Percentiles rank a stretch among this genome's conserved stretches.
Evolutionary conservation across 2,329 filamentous ascomycete species (phyloP).

Genomic region (Remersonia thermophila): DNA sequence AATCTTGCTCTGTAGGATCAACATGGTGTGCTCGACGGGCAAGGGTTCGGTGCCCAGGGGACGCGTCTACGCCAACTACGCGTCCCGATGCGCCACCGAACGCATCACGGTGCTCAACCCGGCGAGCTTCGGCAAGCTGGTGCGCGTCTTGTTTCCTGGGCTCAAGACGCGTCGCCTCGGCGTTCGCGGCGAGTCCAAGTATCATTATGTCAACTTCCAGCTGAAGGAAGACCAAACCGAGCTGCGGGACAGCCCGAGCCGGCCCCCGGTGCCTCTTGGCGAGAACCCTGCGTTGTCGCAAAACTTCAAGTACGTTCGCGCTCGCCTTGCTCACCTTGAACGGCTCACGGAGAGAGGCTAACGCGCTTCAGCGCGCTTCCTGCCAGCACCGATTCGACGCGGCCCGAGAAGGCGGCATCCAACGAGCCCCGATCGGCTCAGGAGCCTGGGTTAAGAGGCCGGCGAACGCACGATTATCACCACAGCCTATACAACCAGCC

Average conservation of each 20-base stretch:
- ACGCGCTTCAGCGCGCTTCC: constrained; percentile 24
- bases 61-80: constrained; percentile 90
- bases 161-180: constrained; percentile 86
- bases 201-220: constrained; percentile 73
- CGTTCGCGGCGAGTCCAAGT: constrained; percentile 93
- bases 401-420: constrained; percentile 25
- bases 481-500: constrained; percentile 50
- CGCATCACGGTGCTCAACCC: constrained; percentile 92
- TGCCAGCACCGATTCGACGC: constrained; percentile 6
- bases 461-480: constrained; percentile 22
- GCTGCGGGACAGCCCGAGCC: constrained; percentile 31
- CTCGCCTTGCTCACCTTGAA: neutral
- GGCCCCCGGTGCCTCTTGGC: constrained; percentile 36
- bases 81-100: constrained; percentile 81
- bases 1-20: constrained; percentile 44
- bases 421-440: constrained; percentile 26
- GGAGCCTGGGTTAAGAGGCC: constrained; percentile 18
- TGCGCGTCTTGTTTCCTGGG: constrained; percentile 89
- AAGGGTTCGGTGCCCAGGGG: constrained; percentile 84
- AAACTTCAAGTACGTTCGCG: constrained; percentile 35
- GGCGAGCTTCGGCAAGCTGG: constrained; percentile 93
- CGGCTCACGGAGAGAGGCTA: constrained; percentile 9
- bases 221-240: constrained; percentile 46
- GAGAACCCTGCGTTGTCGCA: constrained; percentile 36
- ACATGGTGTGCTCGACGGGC: constrained; percentile 57